Base-by-base conservation (phyloP, 805 yeast genomes). In the Priceomyces haplophilus region DNA sequence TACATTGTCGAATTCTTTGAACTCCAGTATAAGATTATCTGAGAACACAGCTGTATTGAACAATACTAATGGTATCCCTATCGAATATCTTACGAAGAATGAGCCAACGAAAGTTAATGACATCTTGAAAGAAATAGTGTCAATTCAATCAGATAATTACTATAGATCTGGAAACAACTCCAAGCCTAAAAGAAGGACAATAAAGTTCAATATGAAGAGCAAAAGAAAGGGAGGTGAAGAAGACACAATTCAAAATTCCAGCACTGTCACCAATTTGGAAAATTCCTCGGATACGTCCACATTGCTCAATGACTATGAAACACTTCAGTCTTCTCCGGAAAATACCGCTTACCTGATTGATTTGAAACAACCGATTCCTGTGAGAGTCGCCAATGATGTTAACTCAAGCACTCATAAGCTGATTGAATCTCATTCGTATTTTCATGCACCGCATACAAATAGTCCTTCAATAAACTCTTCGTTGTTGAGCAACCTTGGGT, bases 101-200 rank as follows among this genome's bases (percentile, higher is more conserved):
- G 61, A 57, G 35, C 64, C 51, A 46, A 44, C 45, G 30, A 56
- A 59, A 25, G 63, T 75, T 16, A 66, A 71, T 34, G 56, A 59
- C 38, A 61, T 75, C 44, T 56, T 64, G 50, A 51, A 59, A 48
- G 61, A 66, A 41, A 73, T 77, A 37, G 69, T 76, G 16, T 58
- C 64, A 23, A 75, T 76, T 44, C 82, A 77, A 55, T 54, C 72
- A 4, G 66, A 64, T 44, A 68, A 67, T 30, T 76, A 58, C 50
- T 58, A 64, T 43, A 52, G 51, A 30, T 45, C 40, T n/a, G 54
- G 52, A 37, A 49, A 42, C 32, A 52, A 51, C 25, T 39, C 46
- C 19, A 67, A 68, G 45, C 76, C 78, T 4, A 70, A 70, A 53
- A 57, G 79, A 56, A 55, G 79, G 51, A 60, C 55, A 13, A 65